Conservation (phyloP, 108 stramenopile species). For the Fragilaria crotonensis region DNA sequence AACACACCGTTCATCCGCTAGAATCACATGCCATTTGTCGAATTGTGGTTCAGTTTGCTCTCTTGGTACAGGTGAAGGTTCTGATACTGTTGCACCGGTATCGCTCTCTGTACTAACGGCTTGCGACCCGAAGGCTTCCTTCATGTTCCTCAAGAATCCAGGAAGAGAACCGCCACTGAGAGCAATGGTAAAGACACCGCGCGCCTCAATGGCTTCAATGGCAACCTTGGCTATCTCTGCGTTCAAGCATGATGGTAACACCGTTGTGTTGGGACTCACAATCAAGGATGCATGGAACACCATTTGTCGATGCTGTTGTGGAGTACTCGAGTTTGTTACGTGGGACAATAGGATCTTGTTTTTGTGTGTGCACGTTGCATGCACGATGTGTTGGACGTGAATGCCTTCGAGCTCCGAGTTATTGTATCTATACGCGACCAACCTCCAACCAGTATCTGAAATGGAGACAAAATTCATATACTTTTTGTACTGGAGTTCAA, state of each 20-base stretch:
- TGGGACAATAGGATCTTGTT: too few species aligned
- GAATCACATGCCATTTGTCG: constrained; percentile 75
- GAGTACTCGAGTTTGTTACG: too few species aligned
- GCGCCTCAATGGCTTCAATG: constrained; percentile 17
- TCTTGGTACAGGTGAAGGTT: not conserved
- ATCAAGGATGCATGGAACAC: too few species aligned
- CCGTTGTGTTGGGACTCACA: not conserved
- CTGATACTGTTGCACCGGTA: not conserved
- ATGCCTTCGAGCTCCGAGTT: too few species aligned
- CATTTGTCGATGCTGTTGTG: too few species aligned
- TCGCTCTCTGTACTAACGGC: too few species aligned
- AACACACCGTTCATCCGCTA: constrained; percentile 96
- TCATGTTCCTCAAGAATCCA: constrained; percentile 39
- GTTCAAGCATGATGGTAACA: not conserved
- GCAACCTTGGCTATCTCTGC: not conserved
- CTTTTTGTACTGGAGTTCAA: too few species aligned
- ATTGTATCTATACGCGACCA: too few species aligned
- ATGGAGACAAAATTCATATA: too few species aligned
- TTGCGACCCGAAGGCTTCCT: constrained; percentile 23
- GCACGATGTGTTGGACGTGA: too few species aligned
- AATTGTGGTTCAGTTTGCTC: constrained; percentile 55
- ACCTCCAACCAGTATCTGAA: too few species aligned
- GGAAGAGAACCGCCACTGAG: constrained; percentile 92
- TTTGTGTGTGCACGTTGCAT: too few species aligned
- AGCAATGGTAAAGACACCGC: constrained; percentile 64